These are phyloP conservation scores for Rhodotorula sphaerocarpa DNA, from an alignment of 768 basidiomycete genomes.

Conservation along the genomic window DNA sequence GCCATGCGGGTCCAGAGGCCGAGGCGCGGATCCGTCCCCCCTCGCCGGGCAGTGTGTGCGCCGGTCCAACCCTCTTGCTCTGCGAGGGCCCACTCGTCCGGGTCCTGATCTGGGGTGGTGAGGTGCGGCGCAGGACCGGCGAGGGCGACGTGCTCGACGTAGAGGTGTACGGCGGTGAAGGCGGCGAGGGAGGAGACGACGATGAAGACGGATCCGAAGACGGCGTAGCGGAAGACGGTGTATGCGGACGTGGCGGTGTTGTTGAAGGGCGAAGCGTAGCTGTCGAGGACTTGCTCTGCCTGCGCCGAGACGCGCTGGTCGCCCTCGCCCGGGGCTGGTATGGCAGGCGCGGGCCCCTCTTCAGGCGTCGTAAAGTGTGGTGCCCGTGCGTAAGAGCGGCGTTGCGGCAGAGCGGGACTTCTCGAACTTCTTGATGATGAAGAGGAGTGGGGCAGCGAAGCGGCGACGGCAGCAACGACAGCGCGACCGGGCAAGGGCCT, in stretches of 20 bases:
- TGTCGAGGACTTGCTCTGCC: conserved; percentile 10
- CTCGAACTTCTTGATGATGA: no score
- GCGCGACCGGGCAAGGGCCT: no score
- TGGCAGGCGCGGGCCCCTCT: neutral
- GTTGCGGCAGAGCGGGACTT: no score
- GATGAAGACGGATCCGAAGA: conserved; percentile 26
- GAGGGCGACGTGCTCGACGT: conserved; percentile 31
- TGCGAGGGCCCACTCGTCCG: conserved; percentile 18
- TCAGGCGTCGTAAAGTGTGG: conserved; percentile 18
- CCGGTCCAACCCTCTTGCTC: conserved; percentile 32
- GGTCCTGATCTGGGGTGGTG: neutral
- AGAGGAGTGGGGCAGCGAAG: no score
- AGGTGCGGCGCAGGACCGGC: neutral
- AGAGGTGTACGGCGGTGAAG: conserved; percentile 24
- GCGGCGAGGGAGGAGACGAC: conserved; percentile 4
- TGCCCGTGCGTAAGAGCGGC: conserved; percentile 1
- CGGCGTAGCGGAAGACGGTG: conserved; percentile 31
- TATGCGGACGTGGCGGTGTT: conserved; percentile 27
- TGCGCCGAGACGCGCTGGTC: neutral
- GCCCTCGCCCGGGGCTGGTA: neutral
- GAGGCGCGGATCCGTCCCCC: conserved; percentile 33
- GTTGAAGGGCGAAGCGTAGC: conserved; percentile 31
- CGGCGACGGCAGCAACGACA: no score
- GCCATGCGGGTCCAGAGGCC: conserved; percentile 19
- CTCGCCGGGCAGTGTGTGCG: conserved; percentile 7